Percentiles rank a stretch among this genome's conserved stretches.
phyloP scores from a whole-genome alignment of 164 flowering plant species.

The Hamamelis virginiana region DNA sequence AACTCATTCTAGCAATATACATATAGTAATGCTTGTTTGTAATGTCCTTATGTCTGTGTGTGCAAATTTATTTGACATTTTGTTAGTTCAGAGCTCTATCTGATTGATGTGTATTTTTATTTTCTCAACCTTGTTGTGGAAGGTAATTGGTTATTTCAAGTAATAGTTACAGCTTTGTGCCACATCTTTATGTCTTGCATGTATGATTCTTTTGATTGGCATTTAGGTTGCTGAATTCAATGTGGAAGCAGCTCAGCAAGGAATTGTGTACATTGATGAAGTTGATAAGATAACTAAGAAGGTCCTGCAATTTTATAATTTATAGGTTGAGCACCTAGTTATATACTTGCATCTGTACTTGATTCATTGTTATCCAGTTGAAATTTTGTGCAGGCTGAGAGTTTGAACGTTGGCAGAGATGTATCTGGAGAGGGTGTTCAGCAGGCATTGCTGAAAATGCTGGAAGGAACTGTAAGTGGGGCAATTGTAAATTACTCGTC shows the following conservation, averaged over 20 bases:
- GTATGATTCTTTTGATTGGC: not conserved
- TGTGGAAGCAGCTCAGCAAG: slow-evolving; percentile 28
- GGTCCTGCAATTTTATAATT: slow-evolving; percentile 2
- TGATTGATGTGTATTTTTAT: too few relatives aligned
- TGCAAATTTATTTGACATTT: too few relatives aligned
- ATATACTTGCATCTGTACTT: not conserved
- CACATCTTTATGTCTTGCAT: not conserved
- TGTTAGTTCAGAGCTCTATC: too few relatives aligned
- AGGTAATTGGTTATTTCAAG: not conserved
- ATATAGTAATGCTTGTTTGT: too few relatives aligned
- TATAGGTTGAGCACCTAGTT: not conserved
- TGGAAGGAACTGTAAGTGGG: slow-evolving; percentile 23
- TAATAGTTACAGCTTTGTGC: not conserved
- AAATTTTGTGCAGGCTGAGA: slow-evolving; percentile 17
- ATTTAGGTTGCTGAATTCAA: slow-evolving; percentile 22
- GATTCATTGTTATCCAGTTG: not conserved
- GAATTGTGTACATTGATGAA: slow-evolving; percentile 28
- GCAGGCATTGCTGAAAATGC: slow-evolving; percentile 26
- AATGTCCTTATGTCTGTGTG: too few relatives aligned
- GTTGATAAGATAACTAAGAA: slow-evolving; percentile 25
- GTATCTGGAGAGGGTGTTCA: slow-evolving; percentile 25
- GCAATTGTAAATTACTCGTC: not conserved
- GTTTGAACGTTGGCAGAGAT: slow-evolving; percentile 22
- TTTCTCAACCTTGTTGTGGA: too few relatives aligned
- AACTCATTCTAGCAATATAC: too few relatives aligned